Evolutionary conservation across 441 rosid species (phyloP), one percentile per base, ranked within the genome.

Genomic region (Eugenia klotzschiana): DNA sequence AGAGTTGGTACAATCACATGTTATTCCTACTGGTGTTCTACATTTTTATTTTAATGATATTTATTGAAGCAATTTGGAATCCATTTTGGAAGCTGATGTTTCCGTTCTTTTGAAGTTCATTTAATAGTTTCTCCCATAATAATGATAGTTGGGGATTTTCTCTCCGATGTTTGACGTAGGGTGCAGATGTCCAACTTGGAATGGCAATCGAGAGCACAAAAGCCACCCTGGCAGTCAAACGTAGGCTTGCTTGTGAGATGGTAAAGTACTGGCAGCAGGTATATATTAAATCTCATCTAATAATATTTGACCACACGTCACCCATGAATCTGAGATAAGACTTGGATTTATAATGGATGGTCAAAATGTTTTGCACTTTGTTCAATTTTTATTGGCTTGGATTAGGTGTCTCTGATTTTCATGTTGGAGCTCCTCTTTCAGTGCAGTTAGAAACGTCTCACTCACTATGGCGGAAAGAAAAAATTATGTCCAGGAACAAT

Each of bases 191-290:
- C 84, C 90, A 89, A 82, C 86, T 89, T 12, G 91, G 91, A 58
- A 87, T 89, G 85, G 91, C 91, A 57, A 87, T 88, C 55, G 89
- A 89, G 79, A 89, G 87, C 80, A 64, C 84, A 53, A 86, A 87
- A 86, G 91, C 90, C 56, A 85, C 91, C 80, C 84, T 88, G 81
- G 91, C 91, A 25, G 91, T 89, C 85, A 88, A 89, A 79, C 87
- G 90, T 37, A 88, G 91, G 86, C 87, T 88, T 83, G 90, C 91
- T 15, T 89, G 91, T 77, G 91, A 89, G 85, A 85, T 89, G 82
- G 91, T 88, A 29, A 89, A 88, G 84, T 89, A 85, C 86, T 88
- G 90, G 90, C 79, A 84, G 84, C 87, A 87, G 91, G 91, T 89
- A 81, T 82, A 33, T 12, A 22, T 50, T 41, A 50, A 50, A 51